Conservation (phyloP, 169 alveolate genomes). For the Plasmodium gonderi region DNA sequence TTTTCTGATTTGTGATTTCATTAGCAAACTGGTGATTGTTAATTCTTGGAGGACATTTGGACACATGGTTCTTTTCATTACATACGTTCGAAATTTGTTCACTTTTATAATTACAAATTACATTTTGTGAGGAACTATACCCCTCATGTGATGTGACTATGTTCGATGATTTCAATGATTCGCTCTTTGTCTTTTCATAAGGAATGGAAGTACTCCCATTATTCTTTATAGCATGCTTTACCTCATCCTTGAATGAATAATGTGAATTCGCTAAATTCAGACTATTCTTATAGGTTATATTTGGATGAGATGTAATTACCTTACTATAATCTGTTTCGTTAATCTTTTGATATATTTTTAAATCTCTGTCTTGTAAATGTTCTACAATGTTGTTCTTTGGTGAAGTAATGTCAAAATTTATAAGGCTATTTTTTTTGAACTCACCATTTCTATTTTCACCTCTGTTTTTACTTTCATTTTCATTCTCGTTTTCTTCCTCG, state of each 20-base stretch:
- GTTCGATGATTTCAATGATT: not conserved
- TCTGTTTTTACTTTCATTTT: not conserved
- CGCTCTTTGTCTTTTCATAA: not conserved
- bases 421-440: conserved; percentile 17
- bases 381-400: conserved; percentile 56
- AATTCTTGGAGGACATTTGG: no score
- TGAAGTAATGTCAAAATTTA: conserved; percentile 34
- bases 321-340: conserved; percentile 62
- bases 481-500: not conserved
- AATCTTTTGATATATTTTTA: conserved; percentile 62
- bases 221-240: not conserved
- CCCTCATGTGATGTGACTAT: not conserved
- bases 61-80: no score
- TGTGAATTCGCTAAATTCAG: conserved; percentile 36
- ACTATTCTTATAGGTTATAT: conserved; percentile 61
- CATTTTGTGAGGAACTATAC: no score
- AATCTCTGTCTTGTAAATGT: conserved; percentile 74
- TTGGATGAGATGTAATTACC: conserved; percentile 39
- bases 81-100: no score
- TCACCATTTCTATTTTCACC: not conserved
- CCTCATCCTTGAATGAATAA: conserved; percentile 13
- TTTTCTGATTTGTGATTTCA: not conserved
- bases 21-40: no score
- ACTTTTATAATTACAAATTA: no score
- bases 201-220: conserved; percentile 3